Base-by-base conservation (phyloP, 2,329 filamentous ascomycete species). In the Pseudogymnoascus sp. region DNA sequence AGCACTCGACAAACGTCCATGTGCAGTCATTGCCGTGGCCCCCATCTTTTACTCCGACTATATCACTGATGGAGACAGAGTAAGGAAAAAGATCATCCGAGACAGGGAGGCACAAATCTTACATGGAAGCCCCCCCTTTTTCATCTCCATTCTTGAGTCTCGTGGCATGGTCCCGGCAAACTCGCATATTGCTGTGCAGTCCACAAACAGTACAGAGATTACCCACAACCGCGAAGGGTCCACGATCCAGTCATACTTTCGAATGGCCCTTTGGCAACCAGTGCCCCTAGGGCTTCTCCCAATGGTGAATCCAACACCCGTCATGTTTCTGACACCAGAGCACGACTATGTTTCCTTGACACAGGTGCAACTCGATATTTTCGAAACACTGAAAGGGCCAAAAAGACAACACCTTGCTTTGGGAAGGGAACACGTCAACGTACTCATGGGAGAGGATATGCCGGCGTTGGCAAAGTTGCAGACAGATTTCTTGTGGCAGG, bases 1-100 rank as follows among this genome's bases (percentile, higher is more conserved):
- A n/a, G 75, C 75, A 6, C 65, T 73, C 0, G 76, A 78, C 64
- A 69, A 69, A 14, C 67, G 75, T 39, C 72, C 76, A 35, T 75
- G 74, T 61, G 70, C 68, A 21, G 73, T 75, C 3, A 63, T 75
- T 10, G 65, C 69, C 6, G 59, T 72, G 39, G 39, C 39, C 19
- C 39, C 39, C 12, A 41, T 41, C 10, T 41, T 41, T 16, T 21
- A 41, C 16, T 41, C 39, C 19, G 39, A 41, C 16, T 41, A 41
- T 41, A 21, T 41, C 10, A 41, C 39, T 12, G 59, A 61, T 14
- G 33, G 39, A 8, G 16, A 41, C 37, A 41, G 14, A 26, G 59
- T 43, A 26, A 23, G 39, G 23, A 43, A 23, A 6, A 41, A 61
- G 37, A 61, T 41, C 4, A 61, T 61, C n/a, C 35, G 59, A 41